Base-by-base conservation (phyloP, 441 rosid species). In the Populus hybrid region DNA sequence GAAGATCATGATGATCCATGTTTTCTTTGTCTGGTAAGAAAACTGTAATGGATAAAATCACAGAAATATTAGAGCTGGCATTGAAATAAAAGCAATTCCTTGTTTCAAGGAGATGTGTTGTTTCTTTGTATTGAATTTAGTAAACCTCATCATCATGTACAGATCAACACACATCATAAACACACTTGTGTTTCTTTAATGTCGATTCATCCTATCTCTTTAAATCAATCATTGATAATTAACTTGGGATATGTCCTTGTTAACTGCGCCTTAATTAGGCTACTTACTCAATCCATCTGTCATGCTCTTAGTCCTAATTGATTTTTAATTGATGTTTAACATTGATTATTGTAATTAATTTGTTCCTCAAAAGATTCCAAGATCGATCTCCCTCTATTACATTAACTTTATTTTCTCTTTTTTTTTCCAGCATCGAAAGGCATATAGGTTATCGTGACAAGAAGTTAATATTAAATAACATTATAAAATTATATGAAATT, bases 31-130 rank as follows among this genome's bases (percentile, higher is more conserved):
- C 12, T 45, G 63, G 50, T 59, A 68, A 59, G 18, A 68, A 31
- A 31, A 18, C 1, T 33, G 28, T 20, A 9, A 9, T n/a, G 12
- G 29, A 70, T 35, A 69, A 20, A 21, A 69, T 33, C 23, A 7
- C 28, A 23, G 26, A 11, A 11, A 33, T 38, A 33, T n/a, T 53
- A 31, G 64, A 66, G 76, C 74, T 80, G 79, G 74, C 81, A 31
- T 64, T 36, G 75, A 45, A 66, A 68, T 33, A 38, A 65, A 74
- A 69, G 76, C 42, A 69, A 70, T 59, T 79, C 85, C 85, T 71
- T 78, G 82, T 79, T 68, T 65, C 26, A 64, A 38, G 88, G 85
- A 73, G 70, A 78, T 66, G 69, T 75, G 69, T 28, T 78, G 59
- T 45, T 72, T 33, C 26, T n/a, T 16, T 42, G 26, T 63, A 28